Evolutionary conservation across 441 rosid species (phyloP).

Genomic region (Metrosideros polymorpha): DNA sequence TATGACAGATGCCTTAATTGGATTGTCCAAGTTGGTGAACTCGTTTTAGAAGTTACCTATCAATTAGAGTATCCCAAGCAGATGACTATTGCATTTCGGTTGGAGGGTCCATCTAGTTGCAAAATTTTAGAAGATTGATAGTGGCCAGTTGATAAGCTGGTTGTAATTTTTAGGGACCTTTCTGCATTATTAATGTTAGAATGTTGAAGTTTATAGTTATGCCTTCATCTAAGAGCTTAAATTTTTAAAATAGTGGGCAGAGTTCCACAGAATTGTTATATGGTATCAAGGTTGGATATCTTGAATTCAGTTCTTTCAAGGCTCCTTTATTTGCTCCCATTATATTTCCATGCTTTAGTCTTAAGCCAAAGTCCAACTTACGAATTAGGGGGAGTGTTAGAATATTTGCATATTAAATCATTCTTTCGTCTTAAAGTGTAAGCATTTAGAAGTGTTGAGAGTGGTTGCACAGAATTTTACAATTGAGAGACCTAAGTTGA

Average conservation of each 20-base stretch:
- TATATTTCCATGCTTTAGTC: neutral
- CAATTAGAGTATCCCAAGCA: neutral
- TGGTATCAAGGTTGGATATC: neutral
- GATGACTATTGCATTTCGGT: neutral
- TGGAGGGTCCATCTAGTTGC: neutral
- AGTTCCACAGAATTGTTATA: neutral
- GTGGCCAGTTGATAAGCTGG: neutral
- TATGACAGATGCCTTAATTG: neutral
- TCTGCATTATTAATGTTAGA: neutral
- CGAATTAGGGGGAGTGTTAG: neutral
- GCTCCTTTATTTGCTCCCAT: neutral
- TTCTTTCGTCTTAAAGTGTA: neutral
- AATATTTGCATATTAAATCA: neutral
- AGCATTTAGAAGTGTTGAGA: neutral
- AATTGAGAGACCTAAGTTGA: neutral
- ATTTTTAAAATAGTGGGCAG: neutral
- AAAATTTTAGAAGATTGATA: neutral
- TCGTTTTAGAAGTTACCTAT: neutral
- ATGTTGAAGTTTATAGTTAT: neutral
- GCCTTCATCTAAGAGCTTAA: neutral
- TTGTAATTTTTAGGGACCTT: neutral
- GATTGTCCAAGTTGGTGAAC: neutral
- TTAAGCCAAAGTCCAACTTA: neutral
- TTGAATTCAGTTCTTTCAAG: neutral
- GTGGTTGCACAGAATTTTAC: neutral